These are phyloP conservation scores for Calocybe indica DNA, from an alignment of 768 basidiomycete genomes.

Conservation along the genomic window DNA sequence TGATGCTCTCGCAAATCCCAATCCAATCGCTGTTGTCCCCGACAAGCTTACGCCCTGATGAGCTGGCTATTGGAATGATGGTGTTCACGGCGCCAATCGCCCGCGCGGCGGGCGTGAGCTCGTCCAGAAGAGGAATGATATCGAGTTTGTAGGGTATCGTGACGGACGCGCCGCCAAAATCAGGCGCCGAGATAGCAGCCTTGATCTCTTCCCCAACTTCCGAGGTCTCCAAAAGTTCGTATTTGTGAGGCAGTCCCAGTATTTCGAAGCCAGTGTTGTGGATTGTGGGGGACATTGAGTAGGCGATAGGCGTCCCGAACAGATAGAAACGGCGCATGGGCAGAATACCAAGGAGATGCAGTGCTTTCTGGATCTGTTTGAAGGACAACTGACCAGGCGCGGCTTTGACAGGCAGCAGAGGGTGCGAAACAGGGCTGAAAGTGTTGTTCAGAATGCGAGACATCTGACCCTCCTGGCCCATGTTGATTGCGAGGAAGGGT, in stretches of 20 bases:
- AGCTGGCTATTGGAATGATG: slow-evolving; percentile 49
- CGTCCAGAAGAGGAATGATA: slow-evolving; percentile 78
- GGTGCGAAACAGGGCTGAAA: slow-evolving; percentile 89
- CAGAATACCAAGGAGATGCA: slow-evolving; percentile 75
- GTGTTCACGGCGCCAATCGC: slow-evolving; percentile 96
- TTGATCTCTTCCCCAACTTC: slow-evolving; percentile 62
- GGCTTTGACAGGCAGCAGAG: slow-evolving; percentile 75
- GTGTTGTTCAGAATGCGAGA: slow-evolving; percentile 83
- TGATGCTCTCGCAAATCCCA: slow-evolving; percentile 65
- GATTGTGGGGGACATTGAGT: slow-evolving; percentile 88
- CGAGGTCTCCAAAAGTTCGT: slow-evolving; percentile 71
- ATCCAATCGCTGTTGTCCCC: slow-evolving; percentile 98
- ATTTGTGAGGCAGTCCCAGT: slow-evolving; percentile 81
- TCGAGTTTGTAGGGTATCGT: slow-evolving; percentile 96
- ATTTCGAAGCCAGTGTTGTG: slow-evolving; percentile 85
- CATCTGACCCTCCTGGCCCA: slow-evolving; percentile 84
- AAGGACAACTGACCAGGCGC: slow-evolving; percentile 94
- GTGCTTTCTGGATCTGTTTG: slow-evolving; percentile 75
- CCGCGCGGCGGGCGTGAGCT: slow-evolving; percentile 73
- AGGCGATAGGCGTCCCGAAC: slow-evolving; percentile 82
- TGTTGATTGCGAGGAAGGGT: slow-evolving; percentile 93
- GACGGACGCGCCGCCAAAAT: slow-evolving; percentile 94
- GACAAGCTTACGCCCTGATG: slow-evolving; percentile 46
- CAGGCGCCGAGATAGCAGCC: slow-evolving; percentile 50
- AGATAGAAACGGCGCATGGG: slow-evolving; percentile 76